These are phyloP conservation scores for Mycena belliarum DNA, from an alignment of 768 basidiomycete species.

Conservation along the genomic window DNA sequence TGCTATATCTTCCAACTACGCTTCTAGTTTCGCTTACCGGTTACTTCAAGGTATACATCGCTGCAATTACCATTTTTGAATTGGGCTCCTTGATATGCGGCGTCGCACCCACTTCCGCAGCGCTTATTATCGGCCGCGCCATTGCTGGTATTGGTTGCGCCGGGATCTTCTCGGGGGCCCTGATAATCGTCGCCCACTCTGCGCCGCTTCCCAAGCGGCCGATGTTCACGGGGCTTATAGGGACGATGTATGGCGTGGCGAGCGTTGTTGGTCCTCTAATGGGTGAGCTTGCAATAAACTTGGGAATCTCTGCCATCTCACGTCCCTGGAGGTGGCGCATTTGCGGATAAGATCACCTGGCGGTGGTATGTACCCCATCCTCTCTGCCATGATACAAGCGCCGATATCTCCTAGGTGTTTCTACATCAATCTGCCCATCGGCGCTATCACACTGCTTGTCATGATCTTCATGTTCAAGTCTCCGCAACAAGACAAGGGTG, in stretches of 20 bases:
- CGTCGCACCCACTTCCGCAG: constrained; percentile 27
- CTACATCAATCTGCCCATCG: constrained; percentile 33
- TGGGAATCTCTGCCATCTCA: no score
- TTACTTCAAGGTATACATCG: constrained; percentile 14
- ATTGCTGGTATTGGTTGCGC: constrained; percentile 47
- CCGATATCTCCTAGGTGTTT: constrained; percentile 22
- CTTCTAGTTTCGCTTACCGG: no score
- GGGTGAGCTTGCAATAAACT: no score
- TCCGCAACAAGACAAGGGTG: constrained; percentile 13
- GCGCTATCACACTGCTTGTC: constrained; percentile 7
- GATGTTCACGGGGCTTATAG: constrained; percentile 38
- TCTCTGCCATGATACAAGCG: neutral
- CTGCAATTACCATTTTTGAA: constrained; percentile 39
- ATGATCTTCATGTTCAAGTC: constrained; percentile 25
- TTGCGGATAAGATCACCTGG: constrained; percentile 31
- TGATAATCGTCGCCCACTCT: constrained; percentile 29
- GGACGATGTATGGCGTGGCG: constrained; percentile 29
- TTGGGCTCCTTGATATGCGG: constrained; percentile 46
- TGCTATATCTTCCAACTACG: no score
- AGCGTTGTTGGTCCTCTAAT: constrained; percentile 31
- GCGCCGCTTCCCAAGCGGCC: constrained; percentile 31
- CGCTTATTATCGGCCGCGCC: constrained; percentile 45
- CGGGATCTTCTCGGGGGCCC: constrained; percentile 28
- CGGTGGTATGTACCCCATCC: constrained; percentile 27
- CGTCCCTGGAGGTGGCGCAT: constrained; percentile 21